Base-by-base conservation (phyloP, 1,139 yeast genomes). In the Yamadazyma trypodendri region DNA sequence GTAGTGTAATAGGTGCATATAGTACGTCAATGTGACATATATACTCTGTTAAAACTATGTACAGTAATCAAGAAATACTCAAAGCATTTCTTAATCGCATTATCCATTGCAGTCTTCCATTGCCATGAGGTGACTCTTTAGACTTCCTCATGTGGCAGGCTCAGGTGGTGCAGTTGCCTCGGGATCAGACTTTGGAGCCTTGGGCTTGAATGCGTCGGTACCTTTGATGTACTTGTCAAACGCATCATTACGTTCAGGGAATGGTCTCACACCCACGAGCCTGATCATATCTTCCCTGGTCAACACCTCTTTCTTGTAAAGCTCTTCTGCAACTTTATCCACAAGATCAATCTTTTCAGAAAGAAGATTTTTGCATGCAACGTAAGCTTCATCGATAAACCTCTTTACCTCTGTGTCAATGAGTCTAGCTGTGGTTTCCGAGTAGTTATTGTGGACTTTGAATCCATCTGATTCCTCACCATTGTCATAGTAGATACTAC, bases 231-330 rank as follows among this genome's bases (percentile, higher is more conserved):
- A 84, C 55, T 82, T 82, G 61, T 84, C 90, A 55, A 84, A 84
- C 2, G 90, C 92, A 59, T 84, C 92, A 52, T 83, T 84, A 49
- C 79, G 74, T 57, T 84, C 89, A 10, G 83, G 78, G 70, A 81
- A 84, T 16, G 89, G 89, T 53, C 94, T 72, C 47, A 82, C 81
- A 2, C 94, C 94, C 32, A 83, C 65, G 28, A 84, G 56, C 40
- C 79, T 68, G 39, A 84, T 76, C 94, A 84, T 84, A 54, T 84
- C 94, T 55, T 84, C 89, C 61, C 94, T 76, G 2, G 92, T 84
- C 37, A 84, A 68, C 5, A 84, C 87, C 56, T 84, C 94, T 52
- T 84, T 84, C 37, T 67, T 58, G 49, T 79, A 67, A 39, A 84
- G 68, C 44, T 82, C 80, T 51, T 84, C 78, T 0, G 92, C 92